Evolutionary conservation across 768 basidiomycete species (phyloP), one percentile per base, ranked within the genome.

Genomic region (Mycena sanguinolenta): DNA sequence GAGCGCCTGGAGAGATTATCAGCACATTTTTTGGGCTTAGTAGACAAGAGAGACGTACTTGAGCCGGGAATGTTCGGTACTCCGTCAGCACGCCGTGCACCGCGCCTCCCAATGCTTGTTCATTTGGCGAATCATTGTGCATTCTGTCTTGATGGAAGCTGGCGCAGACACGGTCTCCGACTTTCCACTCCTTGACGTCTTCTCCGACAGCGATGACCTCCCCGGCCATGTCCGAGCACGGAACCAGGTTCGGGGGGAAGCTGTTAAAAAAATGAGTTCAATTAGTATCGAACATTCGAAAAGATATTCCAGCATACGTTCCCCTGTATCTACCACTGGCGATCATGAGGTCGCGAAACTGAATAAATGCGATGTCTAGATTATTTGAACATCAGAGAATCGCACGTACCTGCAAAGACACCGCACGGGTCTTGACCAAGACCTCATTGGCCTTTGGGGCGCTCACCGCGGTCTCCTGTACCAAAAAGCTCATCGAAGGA

Each of bases 161-260:
- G 17, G 88, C 83, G 70, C 80, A 86, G 64, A 90, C 87, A 34
- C 86, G 85, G 64, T 90, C 88, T 27, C 89, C 88, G 9, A 78
- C 75, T 73, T 84, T 85, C 88, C 87, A 90, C 8, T 77, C 79
- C 28, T 79, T 85, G 14, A 84, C 84, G 21, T 81, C 83, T 25
- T 77, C 76, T 3, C 84, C 84, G 16, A 88, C 74, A 3, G 85
- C 82, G 27, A 89, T 77, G 58, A 91, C 79, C 74, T 90, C 88
- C 13, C 90, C 89, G 25, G 89, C 87, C 77, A 85, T 83, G 71
- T 91, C 89, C 0, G 90, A 83, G 71, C 79, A 79, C 44, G 82
- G 82, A 7, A 84, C 79, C 1, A 81, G 73, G 58, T 81, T 73
- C 3, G 72, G 66, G 1, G 76, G 63, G n/a, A 63, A n/a, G 9